phyloP scores from a whole-genome alignment of 441 rosid species.

The Pelargonium australe region DNA sequence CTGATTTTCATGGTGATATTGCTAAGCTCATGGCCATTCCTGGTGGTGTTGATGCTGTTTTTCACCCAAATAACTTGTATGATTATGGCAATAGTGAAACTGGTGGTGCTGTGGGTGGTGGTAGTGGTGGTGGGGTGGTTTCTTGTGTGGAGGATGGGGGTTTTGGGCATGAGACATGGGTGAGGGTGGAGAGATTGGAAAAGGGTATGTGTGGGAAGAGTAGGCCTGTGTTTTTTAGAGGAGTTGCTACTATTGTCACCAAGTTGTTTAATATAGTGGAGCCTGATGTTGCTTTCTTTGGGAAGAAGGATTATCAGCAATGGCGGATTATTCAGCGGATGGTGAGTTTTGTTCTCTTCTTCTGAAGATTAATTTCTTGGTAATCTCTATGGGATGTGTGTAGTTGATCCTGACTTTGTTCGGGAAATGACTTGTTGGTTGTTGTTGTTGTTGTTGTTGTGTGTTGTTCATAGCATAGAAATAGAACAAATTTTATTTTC shows the following conservation, averaged over 20 bases:
- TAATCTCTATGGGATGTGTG: background rate
- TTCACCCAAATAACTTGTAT: constrained; percentile 62
- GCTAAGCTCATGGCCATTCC: constrained; percentile 48
- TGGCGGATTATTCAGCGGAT: constrained; percentile 53
- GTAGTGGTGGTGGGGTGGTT: constrained; percentile 19
- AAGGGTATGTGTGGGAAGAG: constrained; percentile 84
- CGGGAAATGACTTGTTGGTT: too few species aligned
- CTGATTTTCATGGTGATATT: constrained; percentile 74
- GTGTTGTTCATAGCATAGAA: too few species aligned
- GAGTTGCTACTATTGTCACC: constrained; percentile 72
- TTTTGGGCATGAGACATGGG: constrained; percentile 73
- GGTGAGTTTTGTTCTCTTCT: constrained; percentile 28
- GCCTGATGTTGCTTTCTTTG: constrained; percentile 73
- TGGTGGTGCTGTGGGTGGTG: background rate
- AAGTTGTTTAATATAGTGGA: constrained; percentile 83
- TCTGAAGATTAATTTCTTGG: background rate
- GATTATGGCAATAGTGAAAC: constrained; percentile 32
- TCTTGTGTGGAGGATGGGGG: constrained; percentile 64
- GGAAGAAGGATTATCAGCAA: constrained; percentile 89
- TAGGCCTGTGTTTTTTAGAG: constrained; percentile 79
- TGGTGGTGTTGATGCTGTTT: constrained; percentile 57
- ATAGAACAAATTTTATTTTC: too few species aligned
- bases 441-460: too few species aligned
- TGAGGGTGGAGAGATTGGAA: constrained; percentile 77
- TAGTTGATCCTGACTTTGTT: too few species aligned